Evolutionary conservation across 495 filamentous ascomycete genomes (phyloP).

Genomic region (Podospora conica): DNA sequence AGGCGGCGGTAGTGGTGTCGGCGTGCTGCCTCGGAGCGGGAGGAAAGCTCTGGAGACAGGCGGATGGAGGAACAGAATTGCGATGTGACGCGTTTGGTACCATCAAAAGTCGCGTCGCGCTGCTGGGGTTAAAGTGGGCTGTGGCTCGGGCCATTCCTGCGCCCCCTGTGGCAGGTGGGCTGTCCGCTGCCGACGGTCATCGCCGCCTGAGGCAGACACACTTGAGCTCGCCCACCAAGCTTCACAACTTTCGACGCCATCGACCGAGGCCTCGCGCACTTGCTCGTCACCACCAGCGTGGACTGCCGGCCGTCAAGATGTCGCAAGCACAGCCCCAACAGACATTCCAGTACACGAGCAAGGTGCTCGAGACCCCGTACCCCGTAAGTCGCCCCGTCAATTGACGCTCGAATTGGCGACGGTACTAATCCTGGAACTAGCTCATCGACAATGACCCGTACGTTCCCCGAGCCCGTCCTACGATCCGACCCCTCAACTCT

Average conservation of each 20-base stretch:
- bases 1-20: neutral
- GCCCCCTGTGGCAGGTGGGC: neutral
- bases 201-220: slow-evolving; percentile 22
- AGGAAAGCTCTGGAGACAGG: neutral
- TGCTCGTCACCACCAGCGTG: slow-evolving; percentile 24
- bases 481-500: neutral
- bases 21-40: neutral
- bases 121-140: slow-evolving; percentile 13
- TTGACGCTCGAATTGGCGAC: slow-evolving; percentile 14
- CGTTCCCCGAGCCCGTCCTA: slow-evolving; percentile 28
- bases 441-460: slow-evolving; percentile 99
- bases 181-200: neutral
- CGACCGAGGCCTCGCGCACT: slow-evolving; percentile 16
- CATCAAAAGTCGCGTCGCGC: slow-evolving; percentile 5
- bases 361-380: slow-evolving; percentile 67
- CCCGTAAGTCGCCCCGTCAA: slow-evolving; percentile 53
- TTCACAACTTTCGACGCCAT: slow-evolving; percentile 20
- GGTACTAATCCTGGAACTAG: slow-evolving; percentile 41
- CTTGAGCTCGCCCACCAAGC: slow-evolving; percentile 20
- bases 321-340: slow-evolving; percentile 37
- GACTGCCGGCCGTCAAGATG: slow-evolving; percentile 46
- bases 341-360: slow-evolving; percentile 62
- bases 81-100: slow-evolving; percentile 6
- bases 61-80: neutral
- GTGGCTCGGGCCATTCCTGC: neutral